Base-by-base conservation (phyloP, 2,329 filamentous ascomycete species). In the Xylaria sp. region DNA sequence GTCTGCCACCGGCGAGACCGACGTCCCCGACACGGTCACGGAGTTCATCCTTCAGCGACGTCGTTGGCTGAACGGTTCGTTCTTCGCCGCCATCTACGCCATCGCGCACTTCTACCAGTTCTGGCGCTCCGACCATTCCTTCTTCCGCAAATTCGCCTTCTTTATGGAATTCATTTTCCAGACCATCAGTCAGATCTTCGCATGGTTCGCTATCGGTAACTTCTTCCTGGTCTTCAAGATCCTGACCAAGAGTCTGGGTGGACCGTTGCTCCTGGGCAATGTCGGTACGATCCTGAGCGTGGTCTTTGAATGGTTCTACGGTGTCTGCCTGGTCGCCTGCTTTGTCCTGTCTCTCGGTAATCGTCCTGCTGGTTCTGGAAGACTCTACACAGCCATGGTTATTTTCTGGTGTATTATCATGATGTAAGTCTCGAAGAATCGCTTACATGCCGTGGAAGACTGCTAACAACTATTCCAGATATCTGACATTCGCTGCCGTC, bases 151-250 rank as follows among this genome's bases (percentile, higher is more conserved):
- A 75, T 78, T 93, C 61, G 91, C 90, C 81, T 90, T 99, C 75
- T 83, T 96, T 69, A 76, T 97, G 66, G 94, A 99, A 73, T 97
- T 97, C 74, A 79, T 89, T 66, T 99, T 97, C 78, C 92, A 97
- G 75, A 94, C 91, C 1, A 82, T 93, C 75, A 96, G 91, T 80
- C 97, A 97, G 91, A 83, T 99, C 71, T 99, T 97, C 74, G 92
- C 94, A 56, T 99, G 94, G 94, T 97, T 99, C 72, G 91, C 89
- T 69, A 94, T 97, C 71, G 90, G 94, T 71, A 99, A 99, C 78
- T 99, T 99, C 83, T 99, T 97, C 83, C 79, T 99, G 71, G 93
- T 99, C 67, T 99, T 99, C 80, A 92, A 92, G 75, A 97, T 99
- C 72, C 79, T 99, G 65, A 97, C 93, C 1, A 88, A 86, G 9